These are phyloP conservation scores for Rhodotorula sp. DNA, from an alignment of 1,284 basidiomycete species.

Conservation along the genomic window DNA sequence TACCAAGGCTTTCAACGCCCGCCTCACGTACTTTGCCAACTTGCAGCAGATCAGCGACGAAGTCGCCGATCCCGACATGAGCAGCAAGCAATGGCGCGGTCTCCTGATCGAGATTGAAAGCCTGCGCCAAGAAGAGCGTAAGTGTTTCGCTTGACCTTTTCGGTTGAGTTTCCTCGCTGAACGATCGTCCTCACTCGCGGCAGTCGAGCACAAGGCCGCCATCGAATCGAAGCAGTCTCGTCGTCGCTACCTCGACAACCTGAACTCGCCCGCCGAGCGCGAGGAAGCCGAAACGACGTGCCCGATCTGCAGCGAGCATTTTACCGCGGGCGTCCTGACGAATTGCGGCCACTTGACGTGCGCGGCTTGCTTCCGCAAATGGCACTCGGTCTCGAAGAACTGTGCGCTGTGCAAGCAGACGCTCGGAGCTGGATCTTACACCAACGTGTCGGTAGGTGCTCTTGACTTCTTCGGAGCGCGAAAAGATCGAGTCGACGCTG, in stretches of 20 bases:
- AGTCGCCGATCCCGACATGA: slow-evolving; percentile 31
- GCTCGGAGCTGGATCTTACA: slow-evolving; percentile 12
- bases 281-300: slow-evolving; percentile 30
- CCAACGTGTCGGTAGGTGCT: slow-evolving; percentile 20
- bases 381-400: slow-evolving; percentile 1
- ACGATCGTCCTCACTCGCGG: neutral
- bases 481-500: too few species aligned
- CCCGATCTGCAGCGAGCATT: slow-evolving; percentile 33
- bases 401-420: slow-evolving; percentile 33
- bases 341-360: slow-evolving; percentile 28
- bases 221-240: slow-evolving; percentile 21
- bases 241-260: slow-evolving; percentile 39
- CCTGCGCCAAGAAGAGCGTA: slow-evolving; percentile 20
- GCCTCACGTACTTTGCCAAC: slow-evolving; percentile 37
- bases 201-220: slow-evolving; percentile 13
- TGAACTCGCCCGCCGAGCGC: slow-evolving; percentile 17
- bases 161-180: neutral
- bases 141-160: neutral
- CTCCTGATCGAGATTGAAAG: slow-evolving; percentile 24
- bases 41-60: slow-evolving; percentile 38
- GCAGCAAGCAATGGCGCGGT: slow-evolving; percentile 20
- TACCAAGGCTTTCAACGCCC: slow-evolving; percentile 38
- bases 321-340: slow-evolving; percentile 21
- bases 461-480: neutral
- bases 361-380: slow-evolving; percentile 11